Base-by-base conservation (phyloP, 306 rosid species). In the Boehmeria nivea region DNA sequence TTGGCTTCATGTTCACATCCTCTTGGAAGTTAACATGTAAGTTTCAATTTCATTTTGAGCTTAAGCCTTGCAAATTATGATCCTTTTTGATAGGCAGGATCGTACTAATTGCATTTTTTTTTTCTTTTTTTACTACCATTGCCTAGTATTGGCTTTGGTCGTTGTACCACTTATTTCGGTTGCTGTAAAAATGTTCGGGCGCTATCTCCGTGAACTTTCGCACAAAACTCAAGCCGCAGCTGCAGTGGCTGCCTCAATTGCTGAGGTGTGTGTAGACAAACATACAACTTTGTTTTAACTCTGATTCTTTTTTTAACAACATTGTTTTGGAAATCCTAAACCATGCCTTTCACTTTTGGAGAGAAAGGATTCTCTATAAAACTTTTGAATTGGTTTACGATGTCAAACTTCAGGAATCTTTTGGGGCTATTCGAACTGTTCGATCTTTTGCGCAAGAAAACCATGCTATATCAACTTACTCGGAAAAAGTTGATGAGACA, bases 191-290 rank as follows among this genome's bases (percentile, higher is more conserved):
- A 70, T 78, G 70, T 87, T 87, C 64, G 95, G 95, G 18, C 93
- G 88, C 33, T 87, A 60, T 67, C 69, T 87, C 63, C 86, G 93
- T 48, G 95, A 83, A 68, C 86, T 87, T 45, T 87, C 95, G 27
- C 88, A 81, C 60, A 74, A 68, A 72, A 87, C 88, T 74, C 95
- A 83, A 74, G 89, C 91, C 56, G 95, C 93, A 59, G 93, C 95
- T 45, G 89, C 93, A 51, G 56, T 72, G 54, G 83, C 93, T 74
- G 74, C 95, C 60, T 87, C 95, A 45, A 81, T 83, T 54, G 95
- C 93, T 4, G 93, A 87, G 81, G 95, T 75, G 66, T 31, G 36
- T 59, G 72, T 27, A 59, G 50, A 6, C 67, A 2, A 38, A 59
- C 17, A 51, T 1, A 51, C 17, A 9, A 51, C 15, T 26, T 51